phyloP scores from a whole-genome alignment of 768 basidiomycete species.

The Tulasnella sp. region DNA sequence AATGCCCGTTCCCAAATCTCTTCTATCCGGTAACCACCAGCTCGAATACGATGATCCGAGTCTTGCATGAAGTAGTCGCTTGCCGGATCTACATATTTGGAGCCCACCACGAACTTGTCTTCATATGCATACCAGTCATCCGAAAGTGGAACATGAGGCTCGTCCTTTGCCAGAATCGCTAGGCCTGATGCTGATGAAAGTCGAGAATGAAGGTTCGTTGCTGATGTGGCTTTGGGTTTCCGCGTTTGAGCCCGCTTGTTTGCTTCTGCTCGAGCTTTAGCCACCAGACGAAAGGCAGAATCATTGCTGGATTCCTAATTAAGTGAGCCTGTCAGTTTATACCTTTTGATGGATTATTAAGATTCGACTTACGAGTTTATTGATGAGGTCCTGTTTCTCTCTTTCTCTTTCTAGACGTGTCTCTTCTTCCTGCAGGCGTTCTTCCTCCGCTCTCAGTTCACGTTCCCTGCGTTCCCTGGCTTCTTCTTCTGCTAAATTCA shows the following conservation, averaged over 20 bases:
- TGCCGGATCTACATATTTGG: conserved; percentile 54
- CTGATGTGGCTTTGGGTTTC: not conserved
- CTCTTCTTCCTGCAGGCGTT: conserved; percentile 55
- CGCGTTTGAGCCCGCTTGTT: conserved; percentile 25
- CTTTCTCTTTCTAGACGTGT: conserved; percentile 67
- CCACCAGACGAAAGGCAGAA: conserved; percentile 47
- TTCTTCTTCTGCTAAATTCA: conserved; percentile 62
- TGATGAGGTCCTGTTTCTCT: conserved; percentile 59
- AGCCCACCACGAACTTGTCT: conserved; percentile 45
- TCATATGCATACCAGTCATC: conserved; percentile 68
- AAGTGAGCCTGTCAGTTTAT: not conserved
- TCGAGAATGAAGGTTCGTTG: not conserved
- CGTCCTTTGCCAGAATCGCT: conserved; percentile 30
- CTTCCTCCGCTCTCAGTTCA: conserved; percentile 52
- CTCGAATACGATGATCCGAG: conserved; percentile 60
- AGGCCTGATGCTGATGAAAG: not conserved
- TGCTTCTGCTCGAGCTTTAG: conserved; percentile 51
- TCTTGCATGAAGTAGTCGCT: conserved; percentile 69
- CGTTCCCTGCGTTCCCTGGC: conserved; percentile 61
- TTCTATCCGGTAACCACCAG: conserved; percentile 67
- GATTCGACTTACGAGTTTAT: conserved; percentile 50
- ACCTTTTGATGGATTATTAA: not conserved
- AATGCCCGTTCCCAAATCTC: conserved; percentile 81
- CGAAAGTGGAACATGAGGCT: conserved; percentile 64
- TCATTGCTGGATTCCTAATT: conserved; percentile 36